Base-by-base conservation (phyloP, 768 basidiomycete species). In the Rhodotorula babjevae region DNA sequence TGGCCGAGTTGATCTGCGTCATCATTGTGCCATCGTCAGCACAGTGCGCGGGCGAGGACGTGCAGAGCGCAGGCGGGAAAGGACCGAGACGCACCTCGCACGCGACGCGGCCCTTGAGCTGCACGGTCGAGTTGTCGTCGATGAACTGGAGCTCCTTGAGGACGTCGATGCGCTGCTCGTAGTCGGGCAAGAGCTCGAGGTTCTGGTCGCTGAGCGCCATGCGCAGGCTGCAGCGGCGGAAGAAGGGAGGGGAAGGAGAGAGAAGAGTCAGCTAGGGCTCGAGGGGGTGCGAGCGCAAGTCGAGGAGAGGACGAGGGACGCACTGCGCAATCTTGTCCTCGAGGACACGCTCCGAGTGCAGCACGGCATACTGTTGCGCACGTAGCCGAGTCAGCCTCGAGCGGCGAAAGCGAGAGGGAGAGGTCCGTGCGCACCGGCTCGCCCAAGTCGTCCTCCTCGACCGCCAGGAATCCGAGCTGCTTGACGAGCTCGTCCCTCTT, bases 101-200 rank as follows among this genome's bases (percentile, higher is more conserved):
- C 46, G 96, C 96, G 25, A 99, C 96, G 61, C 96, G 87, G 27
- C 96, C 96, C 80, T 99, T 99, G 62, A 99, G 85, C 44, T 92
- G 85, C 6, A 99, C 93, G 0, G 95, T 99, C 46, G 92, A 90
- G 77, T 97, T 93, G 69, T 94, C 91, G 79, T 98, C 90, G 78
- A 99, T 91, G 80, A 98, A 96, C 73, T 90, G 88, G 33, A 99
- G 85, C 58, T 91, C 90, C 78, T 93, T 89, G 56, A 99, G 84
- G 8, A 98, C 95, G 53, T 87, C 88, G 47, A 98, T 88, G 40
- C 95, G 85, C 79, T 94, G 92, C 80, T 98, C 92, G 81, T 98
- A 99, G 80, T 99, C 96, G 12, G 96, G 96, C 47, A 98, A 86
- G 27, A 98, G 86, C 79, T 96, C 96, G 69, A 98, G 83, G 79